phyloP scores from a whole-genome alignment of 768 basidiomycete genomes.

The Lactarius evosmus region DNA sequence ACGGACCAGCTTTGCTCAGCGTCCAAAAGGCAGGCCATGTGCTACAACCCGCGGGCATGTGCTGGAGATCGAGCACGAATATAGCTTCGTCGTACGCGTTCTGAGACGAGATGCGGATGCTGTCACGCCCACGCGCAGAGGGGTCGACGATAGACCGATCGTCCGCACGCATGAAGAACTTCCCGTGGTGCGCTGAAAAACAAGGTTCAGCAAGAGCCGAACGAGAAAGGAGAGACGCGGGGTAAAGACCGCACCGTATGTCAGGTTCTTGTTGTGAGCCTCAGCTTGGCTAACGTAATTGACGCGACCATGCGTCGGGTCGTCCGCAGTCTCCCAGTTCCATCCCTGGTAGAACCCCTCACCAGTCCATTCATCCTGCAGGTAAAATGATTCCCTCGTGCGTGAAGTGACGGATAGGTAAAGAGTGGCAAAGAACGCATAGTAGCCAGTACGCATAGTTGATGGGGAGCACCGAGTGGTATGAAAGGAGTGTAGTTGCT shows the following conservation, averaged over 20 bases:
- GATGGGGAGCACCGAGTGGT: slow-evolving; percentile 24
- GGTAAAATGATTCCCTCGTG: slow-evolving; percentile 14
- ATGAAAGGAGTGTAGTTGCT: slow-evolving; percentile 26
- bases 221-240: neutral
- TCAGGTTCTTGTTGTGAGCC: slow-evolving; percentile 43
- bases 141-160: slow-evolving; percentile 38
- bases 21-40: slow-evolving; percentile 70
- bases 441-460: slow-evolving; percentile 37
- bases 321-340: slow-evolving; percentile 47
- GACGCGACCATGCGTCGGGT: slow-evolving; percentile 61
- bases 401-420: slow-evolving; percentile 5
- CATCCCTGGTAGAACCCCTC: slow-evolving; percentile 46
- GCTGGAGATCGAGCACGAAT: slow-evolving; percentile 48
- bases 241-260: slow-evolving; percentile 40
- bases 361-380: slow-evolving; percentile 32
- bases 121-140: slow-evolving; percentile 48
- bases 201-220: neutral
- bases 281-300: slow-evolving; percentile 50
- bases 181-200: slow-evolving; percentile 36
- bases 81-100: slow-evolving; percentile 45
- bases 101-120: slow-evolving; percentile 50
- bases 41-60: slow-evolving; percentile 58
- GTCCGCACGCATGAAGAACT: slow-evolving; percentile 59
- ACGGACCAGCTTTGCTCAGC: slow-evolving; percentile 45
- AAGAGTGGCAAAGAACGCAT: slow-evolving; percentile 26